phyloP scores from a whole-genome alignment of 2,329 filamentous ascomycete species.

The Cephalotrichum gorgonifer region DNA sequence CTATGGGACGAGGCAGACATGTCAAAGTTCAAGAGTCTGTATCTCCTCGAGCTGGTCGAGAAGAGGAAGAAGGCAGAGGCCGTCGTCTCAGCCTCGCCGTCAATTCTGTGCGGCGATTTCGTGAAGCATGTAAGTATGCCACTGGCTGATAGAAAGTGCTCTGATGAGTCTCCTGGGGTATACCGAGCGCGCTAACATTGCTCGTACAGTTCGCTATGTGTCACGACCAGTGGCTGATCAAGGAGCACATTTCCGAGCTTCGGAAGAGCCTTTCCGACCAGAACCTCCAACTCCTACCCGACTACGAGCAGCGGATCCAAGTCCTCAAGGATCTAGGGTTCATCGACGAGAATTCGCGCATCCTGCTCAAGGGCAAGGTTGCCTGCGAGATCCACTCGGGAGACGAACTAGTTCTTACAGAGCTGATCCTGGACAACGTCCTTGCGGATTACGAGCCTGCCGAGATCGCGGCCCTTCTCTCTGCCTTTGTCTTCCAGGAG shows the following conservation, averaged over 20 bases:
- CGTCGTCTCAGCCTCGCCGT: conserved; percentile 53
- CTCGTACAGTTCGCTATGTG: conserved; percentile 72
- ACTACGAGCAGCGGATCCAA: conserved; percentile 90
- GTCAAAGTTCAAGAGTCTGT: conserved; percentile 69
- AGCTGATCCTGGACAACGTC: conserved; percentile 93
- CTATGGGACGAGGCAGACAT: conserved; percentile 82
- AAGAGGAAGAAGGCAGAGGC: conserved; percentile 55
- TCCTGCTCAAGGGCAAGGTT: conserved; percentile 95
- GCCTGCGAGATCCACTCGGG: conserved; percentile 97
- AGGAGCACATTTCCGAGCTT: conserved; percentile 82
- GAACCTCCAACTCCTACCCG: conserved; percentile 87
- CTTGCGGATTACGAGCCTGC: conserved; percentile 91
- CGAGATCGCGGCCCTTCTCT: conserved; percentile 89
- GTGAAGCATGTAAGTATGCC: conserved; percentile 73
- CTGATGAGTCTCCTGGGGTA: no score
- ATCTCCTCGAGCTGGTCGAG: conserved; percentile 68
- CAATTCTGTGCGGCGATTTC: conserved; percentile 65
- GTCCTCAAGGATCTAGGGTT: conserved; percentile 89
- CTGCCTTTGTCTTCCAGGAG: conserved; percentile 94
- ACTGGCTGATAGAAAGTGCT: not conserved
- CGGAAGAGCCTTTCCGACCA: conserved; percentile 89
- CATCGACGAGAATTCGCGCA: conserved; percentile 75
- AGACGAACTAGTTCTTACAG: conserved; percentile 90
- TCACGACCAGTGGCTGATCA: conserved; percentile 92
- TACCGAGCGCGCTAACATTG: not conserved